Base-by-base conservation (phyloP, 1,284 basidiomycete genomes). In the Leccinum fuscescens region DNA sequence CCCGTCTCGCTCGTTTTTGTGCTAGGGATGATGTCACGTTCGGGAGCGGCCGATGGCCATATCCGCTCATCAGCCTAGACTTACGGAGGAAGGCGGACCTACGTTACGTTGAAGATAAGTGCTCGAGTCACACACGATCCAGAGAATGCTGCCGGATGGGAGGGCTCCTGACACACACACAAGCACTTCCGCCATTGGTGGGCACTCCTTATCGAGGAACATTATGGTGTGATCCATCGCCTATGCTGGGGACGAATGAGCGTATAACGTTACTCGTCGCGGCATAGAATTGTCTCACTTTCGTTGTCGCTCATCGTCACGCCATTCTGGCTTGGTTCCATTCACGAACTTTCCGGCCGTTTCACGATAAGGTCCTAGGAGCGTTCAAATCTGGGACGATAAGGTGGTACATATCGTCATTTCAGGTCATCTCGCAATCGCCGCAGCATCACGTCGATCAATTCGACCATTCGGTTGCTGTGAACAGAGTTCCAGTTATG, bases 111-210 rank as follows among this genome's bases (percentile, higher is more conserved):
- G 50, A 61, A 64, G 62, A 58, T 51, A 48, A 58, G 57, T 48
- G 17, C 9, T 42, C 39, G n/a, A 55, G 59, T 63, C 58, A 61
- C 56, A 65, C 39, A 57, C 57, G 12, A 44, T 29, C 17, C 20
- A 35, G 9, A 12, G 11, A 58, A 60, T 62, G n/a, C 49, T 54
- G 57, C 57, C 58, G 64, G 60, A 57, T 62, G 60, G 46, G 65
- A 62, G 17, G 48, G 33, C 59, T 58, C 42, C 44, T 53, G 61
- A 57, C 29, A 31, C 9, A 50, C 29, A 29, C 56, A 60, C 46
- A 63, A 64, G 64, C 33, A 29, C 51, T 62, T 70, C 72, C n/a
- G 71, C 61, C 53, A 74, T 75, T 75, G 68, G 71, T 61, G 55
- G 59, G 54, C 29, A 55, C 54, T 35, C 29, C 37, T 56, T 64